A percentile compares a stretch with the other conserved stretches of the same genome.
Evolutionary conservation across 2,329 filamentous ascomycete genomes (phyloP).

Genomic region (Nigrospora oryzae): DNA sequence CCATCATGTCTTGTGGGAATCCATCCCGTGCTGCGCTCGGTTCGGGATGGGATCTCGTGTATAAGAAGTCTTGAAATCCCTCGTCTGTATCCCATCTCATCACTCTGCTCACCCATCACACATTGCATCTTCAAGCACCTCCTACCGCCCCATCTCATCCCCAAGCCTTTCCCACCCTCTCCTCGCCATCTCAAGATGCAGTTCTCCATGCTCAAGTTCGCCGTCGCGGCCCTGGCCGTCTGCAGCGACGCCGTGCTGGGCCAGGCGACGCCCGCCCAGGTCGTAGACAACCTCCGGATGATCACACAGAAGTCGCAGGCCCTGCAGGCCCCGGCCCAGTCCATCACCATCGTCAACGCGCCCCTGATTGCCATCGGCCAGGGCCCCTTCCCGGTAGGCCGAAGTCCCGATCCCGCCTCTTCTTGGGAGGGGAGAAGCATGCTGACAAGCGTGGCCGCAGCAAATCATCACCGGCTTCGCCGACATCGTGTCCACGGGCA

Average conservation of each 20-base stretch:
- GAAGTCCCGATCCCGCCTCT: background rate
- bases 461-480: constrained; percentile 19
- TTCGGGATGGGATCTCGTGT: too few relatives aligned
- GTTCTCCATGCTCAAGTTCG: constrained; percentile 8
- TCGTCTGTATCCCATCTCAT: too few relatives aligned
- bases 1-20: too few relatives aligned
- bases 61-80: too few relatives aligned
- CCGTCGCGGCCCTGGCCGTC: constrained; percentile 8
- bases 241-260: constrained; percentile 8
- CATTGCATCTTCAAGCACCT: too few relatives aligned
- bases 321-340: constrained; percentile 16
- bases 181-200: constrained; percentile 5
- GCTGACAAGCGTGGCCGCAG: background rate
- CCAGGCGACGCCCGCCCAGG: constrained; percentile 5
- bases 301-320: constrained; percentile 15
- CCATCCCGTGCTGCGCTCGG: too few relatives aligned
- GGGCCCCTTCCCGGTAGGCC: constrained; percentile 21
- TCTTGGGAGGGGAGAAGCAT: background rate
- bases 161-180: too few relatives aligned
- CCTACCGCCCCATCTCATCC: too few relatives aligned
- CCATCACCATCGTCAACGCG: constrained; percentile 16
- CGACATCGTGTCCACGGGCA: constrained; percentile 17
- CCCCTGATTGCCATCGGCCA: constrained; percentile 15
- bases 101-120: too few relatives aligned
- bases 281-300: constrained; percentile 13